Percentiles rank a stretch among this genome's conserved stretches.
Conservation (phyloP, 805 yeast genomes). For the Pichia kluyveri region DNA sequence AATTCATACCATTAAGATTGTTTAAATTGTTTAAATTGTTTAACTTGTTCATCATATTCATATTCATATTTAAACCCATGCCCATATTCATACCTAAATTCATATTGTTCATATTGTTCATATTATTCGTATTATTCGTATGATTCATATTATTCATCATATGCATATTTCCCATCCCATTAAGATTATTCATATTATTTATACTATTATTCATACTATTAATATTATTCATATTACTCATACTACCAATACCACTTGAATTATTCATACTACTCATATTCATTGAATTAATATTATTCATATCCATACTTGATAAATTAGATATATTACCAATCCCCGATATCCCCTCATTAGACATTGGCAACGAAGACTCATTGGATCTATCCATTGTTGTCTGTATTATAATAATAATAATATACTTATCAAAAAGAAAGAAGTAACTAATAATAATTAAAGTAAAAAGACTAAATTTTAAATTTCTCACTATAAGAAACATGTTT, state of each 20-base stretch:
- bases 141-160: no score
- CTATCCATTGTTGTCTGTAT: no score
- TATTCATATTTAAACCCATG: neutral
- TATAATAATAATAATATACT: no score
- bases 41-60: neutral
- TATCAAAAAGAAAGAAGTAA: no score
- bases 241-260: neutral
- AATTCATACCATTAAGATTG: no score
- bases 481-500: no score
- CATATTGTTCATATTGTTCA: neutral
- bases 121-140: no score
- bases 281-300: neutral
- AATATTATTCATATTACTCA: no score
- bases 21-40: neutral
- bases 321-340: neutral
- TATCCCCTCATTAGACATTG: no score
- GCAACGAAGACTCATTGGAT: no score
- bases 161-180: neutral
- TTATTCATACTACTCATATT: neutral
- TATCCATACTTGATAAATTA: neutral
- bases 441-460: no score
- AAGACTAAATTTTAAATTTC: no score
- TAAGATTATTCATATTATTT: neutral
- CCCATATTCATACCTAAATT: neutral
- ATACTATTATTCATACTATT: neutral